Conservation (phyloP, 176 grass and related monocot genomes). For the Alloteropsis semialata region DNA sequence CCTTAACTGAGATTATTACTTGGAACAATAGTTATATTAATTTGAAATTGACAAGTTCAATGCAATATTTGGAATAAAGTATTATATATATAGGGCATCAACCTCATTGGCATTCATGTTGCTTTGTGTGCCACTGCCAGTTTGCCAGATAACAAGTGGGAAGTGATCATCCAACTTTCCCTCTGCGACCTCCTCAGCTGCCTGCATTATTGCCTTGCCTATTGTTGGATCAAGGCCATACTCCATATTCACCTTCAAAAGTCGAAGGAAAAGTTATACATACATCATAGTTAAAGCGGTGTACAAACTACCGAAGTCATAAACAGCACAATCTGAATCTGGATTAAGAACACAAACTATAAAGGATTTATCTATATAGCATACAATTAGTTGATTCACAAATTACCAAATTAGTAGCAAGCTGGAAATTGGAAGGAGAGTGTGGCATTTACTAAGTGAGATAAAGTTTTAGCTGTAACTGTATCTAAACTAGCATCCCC, state of each 20-base stretch:
- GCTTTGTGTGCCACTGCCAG: constrained; percentile 98
- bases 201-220: constrained; percentile 86
- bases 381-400: background rate
- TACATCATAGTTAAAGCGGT: constrained; percentile 14
- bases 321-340: background rate
- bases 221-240: constrained; percentile 85
- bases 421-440: background rate
- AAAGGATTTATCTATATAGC: background rate
- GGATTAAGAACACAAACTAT: background rate
- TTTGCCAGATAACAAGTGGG: constrained; percentile 99
- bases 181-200: constrained; percentile 84
- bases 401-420: background rate
- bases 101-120: constrained; percentile 99
- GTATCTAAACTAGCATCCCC: background rate
- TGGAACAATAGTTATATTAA: background rate
- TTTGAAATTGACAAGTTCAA: background rate
- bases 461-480: background rate
- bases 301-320: constrained; percentile 13
- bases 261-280: background rate
- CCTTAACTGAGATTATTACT: background rate
- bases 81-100: constrained; percentile 11
- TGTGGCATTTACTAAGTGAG: background rate
- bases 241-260: constrained; percentile 91
- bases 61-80: constrained; percentile 10
- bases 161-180: constrained; percentile 92